Evolutionary conservation across 805 yeast species (phyloP).

Genomic region (Lipomyces chichibuensis): DNA sequence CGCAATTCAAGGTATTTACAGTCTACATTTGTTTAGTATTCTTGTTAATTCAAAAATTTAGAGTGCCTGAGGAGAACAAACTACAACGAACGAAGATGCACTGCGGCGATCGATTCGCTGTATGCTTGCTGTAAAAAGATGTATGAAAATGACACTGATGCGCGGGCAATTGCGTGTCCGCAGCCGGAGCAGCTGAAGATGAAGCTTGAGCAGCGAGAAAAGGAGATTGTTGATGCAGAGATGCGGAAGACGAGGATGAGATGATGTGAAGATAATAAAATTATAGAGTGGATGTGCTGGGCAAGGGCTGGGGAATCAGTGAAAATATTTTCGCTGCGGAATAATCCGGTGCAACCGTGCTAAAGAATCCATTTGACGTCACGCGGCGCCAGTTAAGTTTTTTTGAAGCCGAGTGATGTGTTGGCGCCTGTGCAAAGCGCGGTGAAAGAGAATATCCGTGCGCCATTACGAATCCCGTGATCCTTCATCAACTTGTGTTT

Average conservation of each 20-base stretch:
- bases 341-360: too few relatives aligned
- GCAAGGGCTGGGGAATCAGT: too few relatives aligned
- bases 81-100: conserved; percentile 76
- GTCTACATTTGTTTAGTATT: background rate
- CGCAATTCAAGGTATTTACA: conserved; percentile 62
- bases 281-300: too few relatives aligned
- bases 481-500: too few relatives aligned
- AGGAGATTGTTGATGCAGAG: conserved; percentile 63
- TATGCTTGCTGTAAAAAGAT: conserved; percentile 75
- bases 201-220: conserved; percentile 66
- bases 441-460: too few relatives aligned
- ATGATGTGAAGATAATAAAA: background rate
- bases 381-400: too few relatives aligned
- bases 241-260: conserved; percentile 40
- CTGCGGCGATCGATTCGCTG: conserved; percentile 65
- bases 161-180: conserved; percentile 78
- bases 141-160: conserved; percentile 64
- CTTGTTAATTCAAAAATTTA: conserved; percentile 28
- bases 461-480: too few relatives aligned
- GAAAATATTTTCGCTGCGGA: too few relatives aligned
- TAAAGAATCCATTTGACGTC: too few relatives aligned
- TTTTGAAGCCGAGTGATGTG: too few relatives aligned
- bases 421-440: too few relatives aligned
- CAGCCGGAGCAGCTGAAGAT: conserved; percentile 61
- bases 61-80: conserved; percentile 66